phyloP scores from a whole-genome alignment of 2,329 filamentous ascomycete species.

The Grosmannia serpens region DNA sequence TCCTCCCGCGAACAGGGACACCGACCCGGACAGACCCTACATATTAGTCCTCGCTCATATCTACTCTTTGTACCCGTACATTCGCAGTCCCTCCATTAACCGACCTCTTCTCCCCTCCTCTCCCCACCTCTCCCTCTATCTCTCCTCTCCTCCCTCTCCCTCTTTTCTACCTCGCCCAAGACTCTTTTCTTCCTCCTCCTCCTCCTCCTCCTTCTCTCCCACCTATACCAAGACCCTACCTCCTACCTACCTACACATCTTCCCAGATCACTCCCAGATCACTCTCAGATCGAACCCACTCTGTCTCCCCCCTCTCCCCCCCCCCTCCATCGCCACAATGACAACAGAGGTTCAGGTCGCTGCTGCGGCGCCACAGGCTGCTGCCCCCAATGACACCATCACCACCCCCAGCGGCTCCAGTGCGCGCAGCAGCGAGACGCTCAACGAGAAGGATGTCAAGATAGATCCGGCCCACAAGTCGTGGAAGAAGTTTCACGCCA shows the following conservation, averaged over 20 bases:
- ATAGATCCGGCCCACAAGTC: slow-evolving; percentile 9
- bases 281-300: background rate
- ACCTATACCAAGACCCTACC: background rate
- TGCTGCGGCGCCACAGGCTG: background rate
- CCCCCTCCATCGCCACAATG: background rate
- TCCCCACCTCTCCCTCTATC: background rate
- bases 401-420: slow-evolving; percentile 11
- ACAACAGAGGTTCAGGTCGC: background rate
- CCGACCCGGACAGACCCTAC: background rate
- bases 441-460: slow-evolving; percentile 19
- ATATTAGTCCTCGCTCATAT: background rate
- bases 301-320: too few relatives aligned
- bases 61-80: background rate
- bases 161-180: background rate
- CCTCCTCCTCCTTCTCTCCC: background rate
- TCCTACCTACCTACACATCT: background rate
- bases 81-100: background rate
- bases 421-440: slow-evolving; percentile 22
- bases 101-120: background rate
- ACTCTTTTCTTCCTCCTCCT: background rate
- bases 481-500: background rate
- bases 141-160: background rate
- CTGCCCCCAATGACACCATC: background rate
- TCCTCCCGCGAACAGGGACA: background rate
- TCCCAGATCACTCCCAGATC: background rate